Evolutionary conservation across 306 rosid species (phyloP).

Genomic region (Lathyrus aphaca): DNA sequence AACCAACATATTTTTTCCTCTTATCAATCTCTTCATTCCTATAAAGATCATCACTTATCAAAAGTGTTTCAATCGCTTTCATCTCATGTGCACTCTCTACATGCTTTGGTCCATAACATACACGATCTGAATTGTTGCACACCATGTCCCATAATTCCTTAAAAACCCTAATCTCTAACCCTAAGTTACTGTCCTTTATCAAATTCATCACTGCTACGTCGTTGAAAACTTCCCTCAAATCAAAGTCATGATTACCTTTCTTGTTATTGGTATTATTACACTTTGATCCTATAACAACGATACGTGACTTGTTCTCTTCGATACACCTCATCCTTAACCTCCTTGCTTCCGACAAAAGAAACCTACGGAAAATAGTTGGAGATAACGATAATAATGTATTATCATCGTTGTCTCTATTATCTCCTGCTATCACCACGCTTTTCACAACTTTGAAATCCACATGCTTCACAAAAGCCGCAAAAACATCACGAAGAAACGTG

Average conservation of each 20-base stretch:
- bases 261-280: background rate
- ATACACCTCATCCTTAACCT: conserved; percentile 32
- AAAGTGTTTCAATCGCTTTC: conserved; percentile 47
- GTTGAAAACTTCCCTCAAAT: conserved; percentile 34
- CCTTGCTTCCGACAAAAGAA: conserved; percentile 34
- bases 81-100: conserved; percentile 48
- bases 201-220: conserved; percentile 38
- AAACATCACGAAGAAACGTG: conserved; percentile 28
- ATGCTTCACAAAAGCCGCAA: conserved; percentile 24
- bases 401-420: background rate
- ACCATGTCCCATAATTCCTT: conserved; percentile 43
- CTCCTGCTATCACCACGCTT: conserved; percentile 35
- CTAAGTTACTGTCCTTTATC: conserved; percentile 35
- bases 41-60: conserved; percentile 45
- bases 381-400: background rate
- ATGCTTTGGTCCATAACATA: conserved; percentile 39
- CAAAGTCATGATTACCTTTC: background rate
- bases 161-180: conserved; percentile 30
- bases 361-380: conserved; percentile 10
- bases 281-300: conserved; percentile 12
- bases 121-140: conserved; percentile 37
- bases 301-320: conserved; percentile 36
- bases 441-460: conserved; percentile 39
- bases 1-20: conserved; percentile 6
- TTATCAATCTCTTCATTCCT: conserved; percentile 37